Evolutionary conservation across 148 eudicot species (phyloP).

Genomic region (Arctostaphylos glauca): DNA sequence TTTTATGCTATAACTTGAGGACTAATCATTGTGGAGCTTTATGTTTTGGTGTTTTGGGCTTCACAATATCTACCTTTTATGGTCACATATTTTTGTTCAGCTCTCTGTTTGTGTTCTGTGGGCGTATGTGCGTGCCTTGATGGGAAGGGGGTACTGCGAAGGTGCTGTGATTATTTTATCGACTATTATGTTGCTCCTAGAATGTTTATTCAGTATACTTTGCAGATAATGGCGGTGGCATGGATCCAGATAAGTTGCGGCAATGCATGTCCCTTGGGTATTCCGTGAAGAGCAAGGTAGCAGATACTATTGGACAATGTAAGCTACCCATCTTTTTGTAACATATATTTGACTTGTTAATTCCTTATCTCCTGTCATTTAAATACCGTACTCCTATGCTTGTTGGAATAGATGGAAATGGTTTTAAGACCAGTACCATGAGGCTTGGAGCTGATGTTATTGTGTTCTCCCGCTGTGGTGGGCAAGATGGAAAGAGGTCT

Average conservation of each 20-base stretch:
- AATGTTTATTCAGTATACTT: not conserved
- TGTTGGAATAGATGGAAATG: constrained; percentile 72
- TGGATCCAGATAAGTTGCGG: constrained; percentile 88
- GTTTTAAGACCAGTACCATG: constrained; percentile 98
- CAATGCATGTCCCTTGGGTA: constrained; percentile 99
- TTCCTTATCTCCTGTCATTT: not conserved
- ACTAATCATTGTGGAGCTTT: not conserved
- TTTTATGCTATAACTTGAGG: not conserved
- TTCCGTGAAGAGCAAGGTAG: constrained; percentile 81
- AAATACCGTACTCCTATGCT: not conserved
- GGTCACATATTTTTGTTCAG: not conserved
- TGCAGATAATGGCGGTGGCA: constrained; percentile 96
- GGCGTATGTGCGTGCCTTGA: not conserved
- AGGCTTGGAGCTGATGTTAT: constrained; percentile 98
- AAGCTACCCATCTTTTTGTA: constrained; percentile 19
- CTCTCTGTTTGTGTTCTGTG: not conserved
- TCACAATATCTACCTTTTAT: not conserved
- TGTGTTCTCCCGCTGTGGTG: constrained; percentile 80
- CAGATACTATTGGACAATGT: constrained; percentile 94
- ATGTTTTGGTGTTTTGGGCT: constrained; percentile 7
- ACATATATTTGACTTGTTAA: not conserved
- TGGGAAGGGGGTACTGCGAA: not conserved
- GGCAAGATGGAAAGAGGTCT: constrained; percentile 63
- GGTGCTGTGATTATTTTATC: constrained; percentile 3
- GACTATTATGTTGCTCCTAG: not conserved